Base-by-base conservation (phyloP, 495 filamentous ascomycete genomes). In the Daldinia childiae region DNA sequence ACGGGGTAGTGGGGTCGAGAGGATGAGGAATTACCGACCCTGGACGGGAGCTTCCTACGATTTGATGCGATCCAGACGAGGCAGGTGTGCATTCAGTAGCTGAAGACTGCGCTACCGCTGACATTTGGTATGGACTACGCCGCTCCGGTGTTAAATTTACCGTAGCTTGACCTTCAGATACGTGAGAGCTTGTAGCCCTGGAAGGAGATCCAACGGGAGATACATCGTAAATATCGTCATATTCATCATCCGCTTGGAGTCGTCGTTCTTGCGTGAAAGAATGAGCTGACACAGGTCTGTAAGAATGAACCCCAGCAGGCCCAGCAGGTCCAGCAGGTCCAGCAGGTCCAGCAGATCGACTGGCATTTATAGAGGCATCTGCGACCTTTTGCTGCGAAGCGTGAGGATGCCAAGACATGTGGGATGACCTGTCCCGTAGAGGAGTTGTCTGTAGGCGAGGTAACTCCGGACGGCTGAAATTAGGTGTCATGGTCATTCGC, bases 201-300 rank as follows among this genome's bases (percentile, higher is more conserved):
- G 74, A 59, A 50, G 74, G 84, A 6, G 86, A 82, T n/a, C 80
- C 82, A 4, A 83, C 82, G 1, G 86, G 86, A n/a, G 86, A 86
- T 12, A 87, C 84, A 68, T 86, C 84, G 64, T 88, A 88, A 1
- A 88, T 80, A 51, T 87, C 84, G 11, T 83, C 83, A 17, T 57
- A 38, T 19, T 76, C 66, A 24, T 74, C 68, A 12, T 66, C 51
- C 24, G 32, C 21, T 34, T 1, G n/a, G 12, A 58, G 36, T 0
- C 21, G 65, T 15, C 62, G 64, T 3, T 76, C 71, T 64, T 64
- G 62, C 0, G 66, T 45, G 32, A 65, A 66, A 50, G 76, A 69
- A 9, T 66, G 68, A 48, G 72, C 73, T 29, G 73, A 75, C 6
- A 69, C 19, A 17, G 71, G 62, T 24, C 75, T 57, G 14, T 70